These are phyloP conservation scores for Phytopythium chamaehyphon DNA, from an alignment of 352 stramenopile species.

Conservation along the genomic window DNA sequence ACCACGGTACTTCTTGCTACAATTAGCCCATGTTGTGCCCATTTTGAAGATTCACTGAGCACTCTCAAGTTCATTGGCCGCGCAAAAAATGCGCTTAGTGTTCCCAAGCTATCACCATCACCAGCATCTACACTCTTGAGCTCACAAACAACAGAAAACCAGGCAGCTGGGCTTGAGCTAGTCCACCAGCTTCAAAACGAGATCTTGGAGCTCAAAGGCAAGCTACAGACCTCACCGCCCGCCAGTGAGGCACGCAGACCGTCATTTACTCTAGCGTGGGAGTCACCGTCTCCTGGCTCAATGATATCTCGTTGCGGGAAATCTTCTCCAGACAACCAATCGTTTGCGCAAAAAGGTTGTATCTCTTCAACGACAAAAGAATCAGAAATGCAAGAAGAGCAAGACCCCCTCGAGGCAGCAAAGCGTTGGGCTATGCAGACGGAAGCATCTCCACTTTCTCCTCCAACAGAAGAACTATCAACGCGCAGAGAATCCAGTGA, in stretches of 20 bases:
- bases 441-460: too few relatives aligned
- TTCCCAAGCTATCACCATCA: background rate
- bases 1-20: conserved; percentile 87
- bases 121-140: background rate
- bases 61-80: conserved; percentile 82
- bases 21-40: conserved; percentile 75
- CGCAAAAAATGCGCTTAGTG: conserved; percentile 48
- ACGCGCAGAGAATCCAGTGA: too few relatives aligned
- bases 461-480: too few relatives aligned
- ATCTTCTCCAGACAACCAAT: background rate
- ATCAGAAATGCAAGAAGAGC: too few relatives aligned
- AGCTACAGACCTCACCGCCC: conserved; percentile 13
- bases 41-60: conserved; percentile 87
- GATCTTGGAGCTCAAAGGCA: conserved; percentile 38
- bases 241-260: background rate
- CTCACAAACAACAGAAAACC: conserved; percentile 3
- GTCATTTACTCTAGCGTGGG: conserved; percentile 1
- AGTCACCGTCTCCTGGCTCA: background rate
- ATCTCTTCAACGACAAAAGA: background rate
- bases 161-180: conserved; percentile 24
- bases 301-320: background rate
- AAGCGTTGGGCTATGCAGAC: too few relatives aligned
- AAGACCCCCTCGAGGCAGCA: too few relatives aligned
- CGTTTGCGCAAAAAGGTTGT: too few relatives aligned
- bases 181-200: conserved; percentile 31